These are phyloP conservation scores for Allomyces arbusculus DNA, from an alignment of 192 early-diverging fungal genomes.

Conservation along the genomic window DNA sequence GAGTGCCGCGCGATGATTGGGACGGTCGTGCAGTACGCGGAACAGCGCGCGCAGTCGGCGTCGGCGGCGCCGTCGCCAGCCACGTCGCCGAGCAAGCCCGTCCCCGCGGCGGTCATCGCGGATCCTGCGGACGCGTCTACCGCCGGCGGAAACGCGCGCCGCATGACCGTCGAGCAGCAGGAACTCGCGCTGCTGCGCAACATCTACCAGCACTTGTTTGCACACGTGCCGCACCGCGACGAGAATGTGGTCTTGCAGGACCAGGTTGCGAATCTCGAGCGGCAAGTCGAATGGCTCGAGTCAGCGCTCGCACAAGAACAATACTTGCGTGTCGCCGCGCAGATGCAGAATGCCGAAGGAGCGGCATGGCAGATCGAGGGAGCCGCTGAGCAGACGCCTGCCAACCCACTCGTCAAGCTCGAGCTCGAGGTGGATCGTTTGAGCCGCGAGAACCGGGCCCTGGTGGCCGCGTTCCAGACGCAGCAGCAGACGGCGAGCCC, in stretches of 20 bases:
- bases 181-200: background rate
- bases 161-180: background rate
- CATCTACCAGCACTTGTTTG: background rate
- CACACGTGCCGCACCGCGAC: background rate
- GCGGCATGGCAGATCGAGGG: background rate
- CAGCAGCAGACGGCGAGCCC: background rate
- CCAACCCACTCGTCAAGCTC: background rate
- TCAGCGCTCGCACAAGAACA: background rate
- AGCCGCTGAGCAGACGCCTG: background rate
- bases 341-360: background rate
- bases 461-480: background rate
- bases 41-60: background rate
- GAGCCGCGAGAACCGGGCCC: background rate
- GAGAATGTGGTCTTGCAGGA: background rate
- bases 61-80: background rate
- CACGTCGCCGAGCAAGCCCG: background rate
- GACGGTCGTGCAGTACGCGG: background rate
- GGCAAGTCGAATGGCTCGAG: background rate
- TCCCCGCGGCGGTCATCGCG: background rate
- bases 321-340: background rate
- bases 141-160: background rate
- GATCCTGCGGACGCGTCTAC: background rate
- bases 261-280: background rate
- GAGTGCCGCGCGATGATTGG: background rate
- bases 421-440: background rate